Evolutionary conservation across 345 rosid genomes (phyloP), one percentile per base, ranked within the genome.

Genomic region (Bruguiera parviflora): DNA sequence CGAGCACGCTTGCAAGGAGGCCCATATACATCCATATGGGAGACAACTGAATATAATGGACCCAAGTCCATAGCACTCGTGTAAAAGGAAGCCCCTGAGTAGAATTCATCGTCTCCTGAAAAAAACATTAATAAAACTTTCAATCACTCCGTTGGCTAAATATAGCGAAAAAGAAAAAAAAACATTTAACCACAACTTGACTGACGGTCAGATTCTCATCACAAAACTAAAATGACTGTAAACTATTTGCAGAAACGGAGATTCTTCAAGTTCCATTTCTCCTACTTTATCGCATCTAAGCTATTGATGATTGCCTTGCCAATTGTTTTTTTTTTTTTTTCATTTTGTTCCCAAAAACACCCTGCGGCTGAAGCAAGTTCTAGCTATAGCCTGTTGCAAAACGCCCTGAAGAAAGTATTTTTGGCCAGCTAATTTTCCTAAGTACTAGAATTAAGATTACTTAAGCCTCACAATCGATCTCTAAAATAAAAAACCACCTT

Each of bases 1-100:
- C 96, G 88, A 59, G 89, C 89, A 75, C 96, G 77, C 81, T 89
- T 89, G 75, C 70, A 76, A 56, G 89, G 80, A 71, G 89, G 87
- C 71, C 74, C 77, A 75, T 77, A 85, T 1, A 71, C 53, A 78
- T 83, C 91, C 70, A 77, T 77, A 53, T 73, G 53, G 66, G 86
- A 65, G 67, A 81, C 81, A 67, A 79, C 66, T 2, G 88, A 82
- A 63, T 71, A 79, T 49, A 79, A 74, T 37, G 79, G 74, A 64
- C 73, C 85, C 75, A 78, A 71, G 63, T 81, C 86, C 67, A 74
- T 57, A 28, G 80, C 72, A 71, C 73, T 83, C 65, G 83, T 33
- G 33, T 71, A 73, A 66, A 83, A 72, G 11, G 87, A 83, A 2
- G 83, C 84, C 52, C 82, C 84, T 39, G 85, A 70, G 76, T 72